A percentile compares a stretch with the other conserved stretches of the same genome.
phyloP scores from a whole-genome alignment of 768 basidiomycete species.

The Flagelloscypha sp. region DNA sequence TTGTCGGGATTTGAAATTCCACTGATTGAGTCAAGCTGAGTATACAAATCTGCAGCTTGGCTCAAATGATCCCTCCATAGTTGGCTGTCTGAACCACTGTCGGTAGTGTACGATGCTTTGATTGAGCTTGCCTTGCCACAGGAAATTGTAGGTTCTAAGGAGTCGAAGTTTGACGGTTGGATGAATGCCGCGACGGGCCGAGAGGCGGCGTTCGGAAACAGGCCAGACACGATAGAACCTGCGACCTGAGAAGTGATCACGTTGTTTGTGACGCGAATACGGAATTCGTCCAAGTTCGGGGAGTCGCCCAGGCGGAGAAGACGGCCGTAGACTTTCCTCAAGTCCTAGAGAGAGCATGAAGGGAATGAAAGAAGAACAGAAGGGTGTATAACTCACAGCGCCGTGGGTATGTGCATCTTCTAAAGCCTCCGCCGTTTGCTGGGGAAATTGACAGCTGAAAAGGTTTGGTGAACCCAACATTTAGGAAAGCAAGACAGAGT shows the following conservation, averaged over 20 bases:
- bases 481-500: background rate
- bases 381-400: conserved; percentile 17
- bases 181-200: conserved; percentile 25
- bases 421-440: conserved; percentile 37
- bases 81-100: conserved; percentile 30
- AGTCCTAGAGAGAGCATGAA: conserved; percentile 23
- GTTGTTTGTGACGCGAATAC: conserved; percentile 46
- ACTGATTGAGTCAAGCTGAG: conserved; percentile 33
- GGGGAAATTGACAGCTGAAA: conserved; percentile 40
- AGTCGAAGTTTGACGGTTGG: conserved; percentile 34
- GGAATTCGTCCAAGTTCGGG: conserved; percentile 27
- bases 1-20: conserved; percentile 31
- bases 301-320: conserved; percentile 33
- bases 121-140: conserved; percentile 31
- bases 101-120: conserved; percentile 19
- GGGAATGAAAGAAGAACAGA: background rate
- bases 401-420: conserved; percentile 39
- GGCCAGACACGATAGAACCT: conserved; percentile 33
- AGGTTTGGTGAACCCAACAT: conserved; percentile 1
- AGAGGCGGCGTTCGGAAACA: conserved; percentile 37
- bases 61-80: conserved; percentile 36
- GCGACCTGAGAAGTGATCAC: conserved; percentile 46
- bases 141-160: conserved; percentile 38
- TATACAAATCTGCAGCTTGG: conserved; percentile 29
- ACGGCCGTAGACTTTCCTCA: conserved; percentile 35